Evolutionary conservation across 139 green algal genomes (phyloP), one percentile per base, ranked within the genome.

Genomic region (Chlamydomonas sp.): DNA sequence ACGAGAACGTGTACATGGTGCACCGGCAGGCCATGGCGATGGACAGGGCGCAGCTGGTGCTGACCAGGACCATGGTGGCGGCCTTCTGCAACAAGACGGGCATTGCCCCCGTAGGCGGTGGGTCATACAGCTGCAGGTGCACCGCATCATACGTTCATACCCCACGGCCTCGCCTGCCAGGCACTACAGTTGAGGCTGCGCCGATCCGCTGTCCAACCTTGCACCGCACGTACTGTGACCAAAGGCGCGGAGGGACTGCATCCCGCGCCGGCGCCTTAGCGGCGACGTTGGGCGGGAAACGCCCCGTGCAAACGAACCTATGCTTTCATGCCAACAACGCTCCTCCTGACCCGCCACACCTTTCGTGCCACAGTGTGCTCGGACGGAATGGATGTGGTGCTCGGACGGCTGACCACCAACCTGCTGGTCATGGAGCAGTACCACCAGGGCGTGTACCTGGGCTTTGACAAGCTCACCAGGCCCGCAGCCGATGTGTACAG

Each of bases 401-500:
- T 83, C 6, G 17, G 8, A 4, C 63, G 63, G 62, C 20, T 83
- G 63, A 14, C 4, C 6, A 73, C 17, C 16, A 62, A 73, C 31
- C 61, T 83, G 5, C 15, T 17, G 9, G 7, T 73, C 4, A 83
- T 83, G 78, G 78, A 83, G 18, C 4, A 73, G 20, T 83, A 83
- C n/a, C 78, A 83, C 61, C 78, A 86, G 17, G 71, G 16, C 8
- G 81, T 86, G 1, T 86, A 86, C 81, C 17, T 86, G 60, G 81
- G 81, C 0, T 6, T 79, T 0, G 57, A 85, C 60, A 71, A 49
- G 18, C 20, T 60, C 9, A 63, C n/a, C n/a, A 1, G n/a, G 49
- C 68, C 58, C 4, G 58, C 71, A 2, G 2, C n/a, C 6, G 61
- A 72, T 20, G 81, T 86, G 71, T 86, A 86, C 71, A 10, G 63